Evolutionary conservation across 75 land plant species (phyloP), one percentile per base, ranked within the genome.

Genomic region (Azolla pinnata): DNA sequence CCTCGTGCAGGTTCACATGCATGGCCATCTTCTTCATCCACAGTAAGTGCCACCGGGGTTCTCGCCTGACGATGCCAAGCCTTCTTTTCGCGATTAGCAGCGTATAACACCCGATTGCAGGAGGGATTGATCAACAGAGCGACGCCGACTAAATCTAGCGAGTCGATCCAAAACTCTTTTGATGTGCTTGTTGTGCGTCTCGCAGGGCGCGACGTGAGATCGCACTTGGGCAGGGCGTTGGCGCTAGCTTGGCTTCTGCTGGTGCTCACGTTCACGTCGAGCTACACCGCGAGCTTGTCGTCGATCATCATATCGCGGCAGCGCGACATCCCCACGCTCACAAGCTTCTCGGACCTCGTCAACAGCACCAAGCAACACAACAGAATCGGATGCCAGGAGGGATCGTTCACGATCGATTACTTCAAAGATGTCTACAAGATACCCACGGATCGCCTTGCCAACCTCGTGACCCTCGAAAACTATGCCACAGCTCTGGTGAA

Each of bases 201-300:
- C n/a, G n/a, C n/a, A n/a, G n/a, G n/a, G n/a, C n/a, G n/a, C n/a
- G n/a, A n/a, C n/a, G n/a, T n/a, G n/a, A n/a, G n/a, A n/a, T n/a
- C n/a, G n/a, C n/a, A n/a, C n/a, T n/a, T 86, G 46, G 90, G 90
- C 1, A 76, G 90, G 5, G 0, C 64, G 1, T 79, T 86, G 69
- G 63, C 83, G 20, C 61, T 86, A 31, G 66, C 83, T 34, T 86
- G 90, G 90, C 76, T 86, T 20, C 77, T 82, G 70, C 78, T 86
- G 44, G 88, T 84, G 55, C 33, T 85, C 52, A 85, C 82, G 28
- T 55, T 85, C 33, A 78, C 62, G 30, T 79, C 85, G 9, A 82
- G 85, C 54, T 85, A 85, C 73, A 82, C 85, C 20, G 89, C 89
- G 3, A 81, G 80, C 62, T 53, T 85, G 60, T 79, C 89, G 0